Base-by-base conservation (phyloP, 768 basidiomycete species). In the Leucocoprinus leucothites region DNA sequence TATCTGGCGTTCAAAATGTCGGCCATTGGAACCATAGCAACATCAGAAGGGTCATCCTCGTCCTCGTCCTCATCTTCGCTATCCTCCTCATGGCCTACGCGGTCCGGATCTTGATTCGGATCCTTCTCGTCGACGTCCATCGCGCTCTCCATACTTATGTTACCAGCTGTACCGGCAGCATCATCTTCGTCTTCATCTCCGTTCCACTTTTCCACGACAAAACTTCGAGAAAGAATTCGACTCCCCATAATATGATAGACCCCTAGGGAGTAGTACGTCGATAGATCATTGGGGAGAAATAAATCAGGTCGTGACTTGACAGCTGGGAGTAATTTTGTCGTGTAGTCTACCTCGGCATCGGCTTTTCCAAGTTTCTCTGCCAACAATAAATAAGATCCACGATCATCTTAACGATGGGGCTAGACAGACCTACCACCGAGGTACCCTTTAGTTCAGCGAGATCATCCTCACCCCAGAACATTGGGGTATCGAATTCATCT, bases 1-100 rank as follows among this genome's bases (percentile, higher is more conserved):
- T 84, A 91, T 51, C 86, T 81, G 9, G 96, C 97, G 64, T 99
- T 99, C 47, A 99, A 74, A 74, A 98, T 84, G 69, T 99, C 97
- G 2, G 97, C 97, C 74, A 98, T 85, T 0, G 96, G 95, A 3
- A 98, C 89, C 94, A 98, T 94, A 2, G 89, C 84, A 9, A 91
- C 83, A 58, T 89, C 83, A 9, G 79, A 76, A 5, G 81, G 71
- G 56, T 84, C 80, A 18, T 82, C 82, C 3, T 69, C 73, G 1
- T 80, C 81, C 16, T 83, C 80, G 3, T 79, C n/a, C n/a, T n/a
- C 79, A 11, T 62, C 60, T 9, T 71, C 49, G 31, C 19, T 69
- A 19, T 77, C 80, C 2, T 77, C 74, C 11, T 74, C 74, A 3
- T 63, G 63, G 1, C 68, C 74, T 18, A 71, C 73, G 19, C 68